phyloP scores from a whole-genome alignment of 2,329 filamentous ascomycete species.

The Myriosclerotinia curreyana region DNA sequence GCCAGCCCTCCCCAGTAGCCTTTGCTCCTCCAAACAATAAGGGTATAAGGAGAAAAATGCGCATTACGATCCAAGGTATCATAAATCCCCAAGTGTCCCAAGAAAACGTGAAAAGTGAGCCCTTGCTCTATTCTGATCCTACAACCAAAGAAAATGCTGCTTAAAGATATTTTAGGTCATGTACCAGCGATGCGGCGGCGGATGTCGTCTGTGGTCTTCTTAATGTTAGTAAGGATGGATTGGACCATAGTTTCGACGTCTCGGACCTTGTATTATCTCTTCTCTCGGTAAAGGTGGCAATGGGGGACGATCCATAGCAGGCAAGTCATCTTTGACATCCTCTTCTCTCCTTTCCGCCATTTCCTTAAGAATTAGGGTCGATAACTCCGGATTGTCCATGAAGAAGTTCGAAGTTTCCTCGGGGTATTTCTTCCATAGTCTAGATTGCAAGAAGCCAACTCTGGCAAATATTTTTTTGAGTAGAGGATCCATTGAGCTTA shows the following conservation, averaged over 20 bases:
- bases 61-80: constrained; percentile 18
- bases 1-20: background rate
- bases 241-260: constrained; percentile 24
- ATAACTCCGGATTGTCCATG: constrained; percentile 46
- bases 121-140: constrained; percentile 4
- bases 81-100: background rate
- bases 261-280: constrained; percentile 25
- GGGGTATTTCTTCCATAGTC: constrained; percentile 45
- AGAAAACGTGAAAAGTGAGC: background rate
- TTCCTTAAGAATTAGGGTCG: constrained; percentile 48
- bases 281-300: constrained; percentile 19
- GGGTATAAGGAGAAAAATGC: constrained; percentile 19
- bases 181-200: background rate
- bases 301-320: constrained; percentile 39
- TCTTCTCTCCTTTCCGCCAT: constrained; percentile 46
- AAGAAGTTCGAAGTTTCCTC: constrained; percentile 46
- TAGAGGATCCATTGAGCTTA: constrained; percentile 45
- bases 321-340: constrained; percentile 42
- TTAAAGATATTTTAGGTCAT: background rate
- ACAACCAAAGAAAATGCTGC: background rate
- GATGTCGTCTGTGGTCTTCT: constrained; percentile 7
- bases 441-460: constrained; percentile 48
- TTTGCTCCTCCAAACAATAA: constrained; percentile 15
- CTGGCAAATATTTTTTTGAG: constrained; percentile 50
- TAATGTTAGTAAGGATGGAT: constrained; percentile 18